Conservation (phyloP, 129 eudicot species). For the Silybum marianum region DNA sequence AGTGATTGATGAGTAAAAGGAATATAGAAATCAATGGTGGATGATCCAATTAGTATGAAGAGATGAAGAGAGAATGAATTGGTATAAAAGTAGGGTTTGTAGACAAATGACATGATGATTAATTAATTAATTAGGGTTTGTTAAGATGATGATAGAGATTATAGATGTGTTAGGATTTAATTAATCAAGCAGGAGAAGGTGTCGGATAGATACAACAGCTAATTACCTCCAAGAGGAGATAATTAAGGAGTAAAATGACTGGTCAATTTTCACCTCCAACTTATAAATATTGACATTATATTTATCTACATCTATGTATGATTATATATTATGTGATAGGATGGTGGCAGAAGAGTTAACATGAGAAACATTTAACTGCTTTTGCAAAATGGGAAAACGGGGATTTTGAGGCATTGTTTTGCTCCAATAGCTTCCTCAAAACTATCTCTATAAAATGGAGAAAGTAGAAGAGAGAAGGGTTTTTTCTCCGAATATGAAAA, state of each 20-base stretch:
- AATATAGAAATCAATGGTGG: conserved; percentile 8
- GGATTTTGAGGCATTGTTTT: too few species aligned
- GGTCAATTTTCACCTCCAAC: neutral
- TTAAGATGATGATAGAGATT: neutral
- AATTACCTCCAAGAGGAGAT: conserved; percentile 13
- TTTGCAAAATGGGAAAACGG: too few species aligned
- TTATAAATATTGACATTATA: too few species aligned
- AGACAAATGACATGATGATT: conserved; percentile 7
- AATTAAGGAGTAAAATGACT: conserved; percentile 2
- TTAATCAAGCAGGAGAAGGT: neutral
- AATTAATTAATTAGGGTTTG: conserved; percentile 22
- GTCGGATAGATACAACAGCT: neutral
- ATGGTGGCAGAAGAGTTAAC: too few species aligned
- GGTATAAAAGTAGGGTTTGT: conserved; percentile 15
- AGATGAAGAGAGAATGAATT: neutral
- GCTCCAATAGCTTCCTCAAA: too few species aligned
- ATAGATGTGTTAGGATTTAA: neutral
- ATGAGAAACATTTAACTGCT: too few species aligned
- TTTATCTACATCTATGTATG: too few species aligned
- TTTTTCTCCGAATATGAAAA: too few species aligned
- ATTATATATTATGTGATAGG: too few species aligned
- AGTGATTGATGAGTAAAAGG: conserved; percentile 23
- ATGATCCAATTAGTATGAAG: neutral
- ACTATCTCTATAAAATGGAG: too few species aligned
- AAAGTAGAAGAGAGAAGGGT: too few species aligned